phyloP scores from a whole-genome alignment of 2,329 filamentous ascomycete genomes.

The Neonectria faginata region DNA sequence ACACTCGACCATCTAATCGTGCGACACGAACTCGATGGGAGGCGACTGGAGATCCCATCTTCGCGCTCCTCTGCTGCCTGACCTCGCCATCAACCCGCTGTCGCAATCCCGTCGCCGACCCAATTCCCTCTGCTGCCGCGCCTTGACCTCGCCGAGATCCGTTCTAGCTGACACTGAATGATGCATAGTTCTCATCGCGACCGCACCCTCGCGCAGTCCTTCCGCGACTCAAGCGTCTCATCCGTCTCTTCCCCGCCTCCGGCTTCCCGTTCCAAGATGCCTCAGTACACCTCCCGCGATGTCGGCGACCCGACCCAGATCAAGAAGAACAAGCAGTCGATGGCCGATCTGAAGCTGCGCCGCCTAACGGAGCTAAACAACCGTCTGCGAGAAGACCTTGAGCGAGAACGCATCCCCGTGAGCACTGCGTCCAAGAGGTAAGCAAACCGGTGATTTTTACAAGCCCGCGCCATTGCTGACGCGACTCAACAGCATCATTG shows the following conservation, averaged over 20 bases:
- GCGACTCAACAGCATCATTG: slow-evolving; percentile 79
- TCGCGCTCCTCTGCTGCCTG: slow-evolving; percentile 9
- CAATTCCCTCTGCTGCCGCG: slow-evolving; percentile 25
- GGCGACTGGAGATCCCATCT: slow-evolving; percentile 27
- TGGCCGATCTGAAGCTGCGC: slow-evolving; percentile 97
- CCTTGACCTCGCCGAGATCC: slow-evolving; percentile 16
- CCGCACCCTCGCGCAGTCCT: slow-evolving; percentile 28
- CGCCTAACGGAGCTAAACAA: slow-evolving; percentile 97
- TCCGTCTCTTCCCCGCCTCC: slow-evolving; percentile 30
- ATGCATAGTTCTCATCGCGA: slow-evolving; percentile 37
- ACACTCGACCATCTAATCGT: slow-evolving; percentile 28
- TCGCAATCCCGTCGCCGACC: slow-evolving; percentile 11
- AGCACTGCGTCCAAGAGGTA: slow-evolving; percentile 92
- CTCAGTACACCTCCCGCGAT: slow-evolving; percentile 75
- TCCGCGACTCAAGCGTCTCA: slow-evolving; percentile 31
- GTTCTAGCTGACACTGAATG: slow-evolving; percentile 32
- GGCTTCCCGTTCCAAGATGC: slow-evolving; percentile 60
- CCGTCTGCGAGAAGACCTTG: slow-evolving; percentile 93
- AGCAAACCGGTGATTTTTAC: slow-evolving; percentile 46
- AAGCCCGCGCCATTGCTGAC: slow-evolving; percentile 31
- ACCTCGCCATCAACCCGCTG: slow-evolving; percentile 17
- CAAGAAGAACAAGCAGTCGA: slow-evolving; percentile 97
- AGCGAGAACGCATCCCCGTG: slow-evolving; percentile 93
- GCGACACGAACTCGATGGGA: slow-evolving; percentile 28
- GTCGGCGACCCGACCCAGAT: slow-evolving; percentile 75